Conservation (phyloP, 352 stramenopile genomes). For the Thraustochytrium striatum region DNA sequence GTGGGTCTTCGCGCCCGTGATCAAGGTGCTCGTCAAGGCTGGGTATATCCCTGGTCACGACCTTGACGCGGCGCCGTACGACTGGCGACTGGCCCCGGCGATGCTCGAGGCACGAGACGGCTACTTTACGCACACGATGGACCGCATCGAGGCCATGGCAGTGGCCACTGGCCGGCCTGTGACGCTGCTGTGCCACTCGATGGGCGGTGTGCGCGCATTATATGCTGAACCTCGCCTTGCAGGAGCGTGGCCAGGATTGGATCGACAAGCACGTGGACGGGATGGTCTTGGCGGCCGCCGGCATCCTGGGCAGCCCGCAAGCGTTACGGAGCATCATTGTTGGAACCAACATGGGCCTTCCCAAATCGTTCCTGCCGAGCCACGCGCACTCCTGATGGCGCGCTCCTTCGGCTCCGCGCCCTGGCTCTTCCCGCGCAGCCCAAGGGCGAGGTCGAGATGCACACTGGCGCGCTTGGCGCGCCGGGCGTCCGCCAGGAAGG, state of each 20-base stretch:
- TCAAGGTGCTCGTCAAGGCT: slow-evolving; percentile 52
- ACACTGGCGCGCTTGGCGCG: neutral
- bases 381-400: slow-evolving; percentile 32
- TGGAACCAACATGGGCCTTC: slow-evolving; percentile 58
- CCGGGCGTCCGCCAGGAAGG: slow-evolving; percentile 46
- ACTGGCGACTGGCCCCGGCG: slow-evolving; percentile 55
- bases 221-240: slow-evolving; percentile 55
- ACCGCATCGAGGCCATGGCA: slow-evolving; percentile 55
- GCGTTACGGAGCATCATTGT: slow-evolving; percentile 44
- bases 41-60: slow-evolving; percentile 8
- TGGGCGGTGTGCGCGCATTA: slow-evolving; percentile 56
- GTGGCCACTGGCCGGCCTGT: slow-evolving; percentile 54
- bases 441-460: neutral
- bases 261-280: slow-evolving; percentile 53
- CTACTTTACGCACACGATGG: slow-evolving; percentile 60
- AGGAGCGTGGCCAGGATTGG: slow-evolving; percentile 49
- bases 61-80: slow-evolving; percentile 59
- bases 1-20: slow-evolving; percentile 58
- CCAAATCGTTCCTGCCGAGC: neutral
- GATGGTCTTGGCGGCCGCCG: slow-evolving; percentile 53
- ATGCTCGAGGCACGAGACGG: slow-evolving; percentile 56
- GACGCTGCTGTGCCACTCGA: slow-evolving; percentile 56
- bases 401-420: slow-evolving; percentile 23
- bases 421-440: neutral
- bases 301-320: slow-evolving; percentile 52